Percentiles rank a stretch among this genome's conserved stretches.
These are phyloP conservation scores for Suillus fuscotomentosus DNA, from an alignment of 768 basidiomycete species.

Conservation along the genomic window DNA sequence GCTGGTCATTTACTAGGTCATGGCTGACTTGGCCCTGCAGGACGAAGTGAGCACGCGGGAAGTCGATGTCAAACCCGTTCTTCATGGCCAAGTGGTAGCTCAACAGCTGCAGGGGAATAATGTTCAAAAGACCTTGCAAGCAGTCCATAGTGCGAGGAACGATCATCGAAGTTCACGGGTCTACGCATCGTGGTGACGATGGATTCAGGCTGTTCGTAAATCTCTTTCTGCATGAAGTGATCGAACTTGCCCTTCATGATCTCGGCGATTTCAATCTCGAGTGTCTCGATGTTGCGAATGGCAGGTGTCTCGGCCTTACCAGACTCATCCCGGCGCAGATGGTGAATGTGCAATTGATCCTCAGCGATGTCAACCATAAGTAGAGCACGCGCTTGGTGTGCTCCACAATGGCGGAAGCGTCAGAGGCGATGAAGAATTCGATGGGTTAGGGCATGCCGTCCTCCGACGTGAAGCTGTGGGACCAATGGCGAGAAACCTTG, in stretches of 20 bases:
- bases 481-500: constrained; percentile 91
- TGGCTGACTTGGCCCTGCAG: constrained; percentile 72
- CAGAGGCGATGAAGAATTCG: constrained; percentile 99
- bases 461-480: constrained; percentile 96
- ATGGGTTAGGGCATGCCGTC: constrained; percentile 98
- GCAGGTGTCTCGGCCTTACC: constrained; percentile 52
- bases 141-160: constrained; percentile 94
- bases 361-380: constrained; percentile 95
- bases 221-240: constrained; percentile 99
- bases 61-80: constrained; percentile 97
- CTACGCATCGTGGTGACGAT: constrained; percentile 99
- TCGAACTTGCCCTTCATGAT: constrained; percentile 99
- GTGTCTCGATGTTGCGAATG: constrained; percentile 94
- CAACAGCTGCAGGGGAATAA: constrained; percentile 93
- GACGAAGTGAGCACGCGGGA: constrained; percentile 59
- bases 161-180: constrained; percentile 94
- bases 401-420: constrained; percentile 94
- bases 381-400: constrained; percentile 99
- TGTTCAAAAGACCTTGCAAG: constrained; percentile 93
- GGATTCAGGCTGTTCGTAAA: constrained; percentile 98
- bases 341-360: constrained; percentile 98
- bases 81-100: constrained; percentile 95
- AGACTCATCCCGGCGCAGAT: constrained; percentile 85
- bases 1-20: constrained; percentile 52
- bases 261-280: constrained; percentile 98